Evolutionary conservation across 306 rosid species (phyloP), one percentile per base, ranked within the genome.

Genomic region (Cicer judaicum): DNA sequence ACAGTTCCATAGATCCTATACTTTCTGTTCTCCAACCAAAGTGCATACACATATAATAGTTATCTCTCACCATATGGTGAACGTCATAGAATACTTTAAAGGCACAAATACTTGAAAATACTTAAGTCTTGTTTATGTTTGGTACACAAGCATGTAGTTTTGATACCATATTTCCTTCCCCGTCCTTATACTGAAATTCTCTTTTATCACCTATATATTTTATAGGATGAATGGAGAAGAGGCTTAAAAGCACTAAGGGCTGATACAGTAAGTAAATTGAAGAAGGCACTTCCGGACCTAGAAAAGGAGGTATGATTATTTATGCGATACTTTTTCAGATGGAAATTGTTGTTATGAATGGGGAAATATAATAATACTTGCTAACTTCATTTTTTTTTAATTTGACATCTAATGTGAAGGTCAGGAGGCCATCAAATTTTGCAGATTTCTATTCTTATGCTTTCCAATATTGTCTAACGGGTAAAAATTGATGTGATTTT

Each of bases 391-490:
- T n/a, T 50, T 10, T 18, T 48, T 82, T 72, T 65, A 60, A 21
- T 83, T 68, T 74, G 24, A 73, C 73, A 69, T 80, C 73, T 66
- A 57, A 64, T 81, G 65, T 62, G 61, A 84, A 95, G 99, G 97
- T 92, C 78, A 81, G 82, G 85, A 88, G 97, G 87, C 92, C 89
- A 15, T 78, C 90, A 18, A 95, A 89, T 86, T 90, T 92, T 85
- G 82, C 83, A 83, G 93, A 95, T 77, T 95, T 95, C 93, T 92
- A 92, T 88, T 79, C 96, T 70, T 95, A 81, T 76, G 93, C 93
- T 76, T 95, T 95, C 87, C 90, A 87, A 76, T 95, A 95, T 83
- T 95, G 99, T 74, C 88, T 95, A 81, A 95, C 98, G 78, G 99
- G 99, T 95, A 78, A 24, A 66, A 62, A 63, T 7, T 43, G 50